Conservation (phyloP, 192 early-diverging fungal genomes). For the Coemansia biformis region DNA sequence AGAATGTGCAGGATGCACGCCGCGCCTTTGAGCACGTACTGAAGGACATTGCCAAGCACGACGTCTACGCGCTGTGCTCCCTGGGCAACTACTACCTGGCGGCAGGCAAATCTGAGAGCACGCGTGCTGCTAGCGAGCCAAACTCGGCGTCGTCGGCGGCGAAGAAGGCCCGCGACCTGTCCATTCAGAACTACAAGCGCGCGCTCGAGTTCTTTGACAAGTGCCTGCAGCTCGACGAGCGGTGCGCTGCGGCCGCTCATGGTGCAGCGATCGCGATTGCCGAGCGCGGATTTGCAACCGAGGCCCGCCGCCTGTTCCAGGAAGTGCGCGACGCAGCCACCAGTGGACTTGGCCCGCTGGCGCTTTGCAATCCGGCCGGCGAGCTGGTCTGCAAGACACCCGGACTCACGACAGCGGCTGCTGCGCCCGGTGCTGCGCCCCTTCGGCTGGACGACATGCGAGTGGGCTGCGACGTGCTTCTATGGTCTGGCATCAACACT, state of each 20-base stretch:
- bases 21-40: slow-evolving; percentile 74
- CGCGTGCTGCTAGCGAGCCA: slow-evolving; percentile 1
- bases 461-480: slow-evolving; percentile 38
- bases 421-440: too few species aligned
- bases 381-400: slow-evolving; percentile 34
- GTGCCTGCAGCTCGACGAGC: slow-evolving; percentile 60
- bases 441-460: background rate
- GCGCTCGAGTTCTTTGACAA: slow-evolving; percentile 79
- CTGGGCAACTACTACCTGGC: slow-evolving; percentile 77
- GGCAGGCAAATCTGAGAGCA: slow-evolving; percentile 52
- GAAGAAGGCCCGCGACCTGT: slow-evolving; percentile 16
- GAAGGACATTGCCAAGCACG: slow-evolving; percentile 68
- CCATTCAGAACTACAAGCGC: slow-evolving; percentile 54
- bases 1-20: slow-evolving; percentile 61
- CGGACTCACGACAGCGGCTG: background rate
- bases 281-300: slow-evolving; percentile 56
- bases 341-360: slow-evolving; percentile 23
- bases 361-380: slow-evolving; percentile 7
- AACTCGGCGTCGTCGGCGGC: slow-evolving; percentile 6
- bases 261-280: slow-evolving; percentile 82
- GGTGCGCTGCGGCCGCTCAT: slow-evolving; percentile 74
- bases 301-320: slow-evolving; percentile 64
- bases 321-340: slow-evolving; percentile 57
- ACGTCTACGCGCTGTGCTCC: slow-evolving; percentile 70
- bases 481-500: slow-evolving; percentile 61